Conservation (phyloP, 106 monocot species). For the Dioscorea dumetorum region DNA sequence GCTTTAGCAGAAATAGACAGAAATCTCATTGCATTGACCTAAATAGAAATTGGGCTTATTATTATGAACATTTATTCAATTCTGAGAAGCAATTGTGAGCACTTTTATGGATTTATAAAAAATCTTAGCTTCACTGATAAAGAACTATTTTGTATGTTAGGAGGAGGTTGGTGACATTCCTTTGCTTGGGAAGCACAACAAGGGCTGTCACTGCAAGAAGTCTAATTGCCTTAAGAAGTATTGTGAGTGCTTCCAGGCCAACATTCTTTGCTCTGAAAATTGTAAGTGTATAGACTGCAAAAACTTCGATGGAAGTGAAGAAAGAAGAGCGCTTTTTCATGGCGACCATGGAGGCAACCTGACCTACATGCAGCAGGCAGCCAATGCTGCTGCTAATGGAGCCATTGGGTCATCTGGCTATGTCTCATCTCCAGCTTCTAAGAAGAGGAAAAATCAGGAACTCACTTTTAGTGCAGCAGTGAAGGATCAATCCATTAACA, state of each 20-base stretch:
- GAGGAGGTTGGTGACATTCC: slow-evolving; percentile 56
- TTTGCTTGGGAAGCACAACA: slow-evolving; percentile 81
- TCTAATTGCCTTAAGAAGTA: slow-evolving; percentile 95
- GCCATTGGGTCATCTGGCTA: slow-evolving; percentile 62
- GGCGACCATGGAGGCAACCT: slow-evolving; percentile 53
- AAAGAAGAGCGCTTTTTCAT: slow-evolving; percentile 60
- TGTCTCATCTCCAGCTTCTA: slow-evolving; percentile 52
- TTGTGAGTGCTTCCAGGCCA: slow-evolving; percentile 95
- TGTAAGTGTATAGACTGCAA: slow-evolving; percentile 90
- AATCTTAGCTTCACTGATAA: too few relatives aligned
- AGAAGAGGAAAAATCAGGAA: slow-evolving; percentile 77
- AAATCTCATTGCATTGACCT: too few relatives aligned
- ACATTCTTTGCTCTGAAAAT: slow-evolving; percentile 89
- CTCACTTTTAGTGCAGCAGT: slow-evolving; percentile 29
- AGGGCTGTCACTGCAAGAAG: slow-evolving; percentile 94
- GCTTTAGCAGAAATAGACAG: too few relatives aligned
- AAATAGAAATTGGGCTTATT: too few relatives aligned
- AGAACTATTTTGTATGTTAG: slow-evolving; percentile 15
- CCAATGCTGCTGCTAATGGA: slow-evolving; percentile 73
- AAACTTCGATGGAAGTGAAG: slow-evolving; percentile 87
- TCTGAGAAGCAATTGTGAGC: too few relatives aligned
- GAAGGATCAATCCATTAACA: slow-evolving; percentile 51
- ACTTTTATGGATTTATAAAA: too few relatives aligned
- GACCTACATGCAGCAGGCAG: slow-evolving; percentile 70
- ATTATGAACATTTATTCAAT: too few relatives aligned